Percentiles rank a stretch among this genome's conserved stretches.
These are phyloP conservation scores for Vitellaria paradoxa DNA, from an alignment of 179 eudicot genomes.

Conservation along the genomic window DNA sequence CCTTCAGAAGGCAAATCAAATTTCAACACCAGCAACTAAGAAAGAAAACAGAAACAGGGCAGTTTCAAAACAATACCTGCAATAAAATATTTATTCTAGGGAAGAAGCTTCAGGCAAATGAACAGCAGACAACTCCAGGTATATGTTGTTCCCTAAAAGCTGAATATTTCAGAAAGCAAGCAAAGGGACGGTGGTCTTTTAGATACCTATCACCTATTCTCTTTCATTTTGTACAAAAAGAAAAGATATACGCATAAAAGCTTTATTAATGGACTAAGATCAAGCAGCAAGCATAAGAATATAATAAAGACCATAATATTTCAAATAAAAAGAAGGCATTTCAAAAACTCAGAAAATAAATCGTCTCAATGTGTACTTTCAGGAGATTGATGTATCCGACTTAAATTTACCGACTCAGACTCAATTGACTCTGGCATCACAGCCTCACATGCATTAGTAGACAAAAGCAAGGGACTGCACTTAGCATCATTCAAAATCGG, in stretches of 20 bases:
- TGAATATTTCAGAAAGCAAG: background rate
- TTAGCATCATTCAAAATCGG: conserved; percentile 37
- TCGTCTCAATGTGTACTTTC: conserved; percentile 98
- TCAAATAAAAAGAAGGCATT: conserved; percentile 21
- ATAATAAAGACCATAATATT: conserved; percentile 8
- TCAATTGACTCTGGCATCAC: conserved; percentile 62
- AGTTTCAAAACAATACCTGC: background rate
- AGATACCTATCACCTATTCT: background rate
- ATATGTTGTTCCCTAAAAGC: background rate
- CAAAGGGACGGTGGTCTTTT: background rate
- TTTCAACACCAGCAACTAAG: background rate
- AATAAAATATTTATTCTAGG: background rate
- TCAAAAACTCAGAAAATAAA: conserved; percentile 40
- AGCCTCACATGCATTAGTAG: conserved; percentile 60
- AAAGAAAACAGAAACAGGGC: background rate
- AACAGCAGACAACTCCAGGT: background rate
- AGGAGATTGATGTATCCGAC: conserved; percentile 97
- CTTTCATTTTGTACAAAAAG: background rate
- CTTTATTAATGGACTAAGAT: conserved; percentile 22
- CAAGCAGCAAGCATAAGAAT: conserved; percentile 21
- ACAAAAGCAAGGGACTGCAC: conserved; percentile 47
- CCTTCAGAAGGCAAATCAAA: background rate
- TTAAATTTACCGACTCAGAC: conserved; percentile 75
- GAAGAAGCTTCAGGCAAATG: background rate
- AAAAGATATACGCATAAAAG: background rate